Base-by-base conservation (phyloP, 345 rosid genomes). In the Linum trigynum region DNA sequence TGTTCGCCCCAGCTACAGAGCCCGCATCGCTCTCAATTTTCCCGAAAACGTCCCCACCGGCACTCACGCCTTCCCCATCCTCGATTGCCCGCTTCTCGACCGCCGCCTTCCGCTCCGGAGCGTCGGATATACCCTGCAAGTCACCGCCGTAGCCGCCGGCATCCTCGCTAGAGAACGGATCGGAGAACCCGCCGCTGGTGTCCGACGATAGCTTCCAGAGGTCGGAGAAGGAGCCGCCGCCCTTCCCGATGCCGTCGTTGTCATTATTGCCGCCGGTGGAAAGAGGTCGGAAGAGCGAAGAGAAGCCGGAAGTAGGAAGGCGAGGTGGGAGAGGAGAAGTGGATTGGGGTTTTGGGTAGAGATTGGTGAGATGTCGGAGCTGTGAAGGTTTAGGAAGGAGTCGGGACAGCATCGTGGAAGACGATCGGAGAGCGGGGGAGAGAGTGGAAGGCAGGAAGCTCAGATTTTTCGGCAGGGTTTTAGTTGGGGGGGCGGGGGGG, bases 391-490 rank as follows among this genome's bases (percentile, higher is more conserved):
- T 89, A 35, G 79, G 79, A 56, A 89, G 71, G 23, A 89, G 74
- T 65, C 98, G 95, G 76, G 83, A 71, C 67, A 87, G 82, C 98
- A 87, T 87, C 59, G 73, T 82, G 14, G 1, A 6, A 23, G 32
- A 23, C 32, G 32, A 23, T 23, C 32, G 32, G 32, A 23, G 32
- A 23, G 32, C 32, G 32, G 32, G 32, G 32, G 32, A 23, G 32
- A 23, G 1, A 23, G 1, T 23, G 32, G 32, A 23, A 23, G 32
- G 32, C 32, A 23, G 32, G 32, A 23, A 23, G 32, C 32, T 23
- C 32, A 23, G 32, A 23, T 23, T 23, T 23, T 23, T 23, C 1
- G 32, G 32, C 32, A 23, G 32, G 32, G 32, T 23, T 23, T 23
- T 23, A 23, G 32, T 23, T 23, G 32, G 32, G 32, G 32, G 32